Base-by-base conservation (phyloP, 495 filamentous ascomycete genomes). In the Penicillium daleae region DNA sequence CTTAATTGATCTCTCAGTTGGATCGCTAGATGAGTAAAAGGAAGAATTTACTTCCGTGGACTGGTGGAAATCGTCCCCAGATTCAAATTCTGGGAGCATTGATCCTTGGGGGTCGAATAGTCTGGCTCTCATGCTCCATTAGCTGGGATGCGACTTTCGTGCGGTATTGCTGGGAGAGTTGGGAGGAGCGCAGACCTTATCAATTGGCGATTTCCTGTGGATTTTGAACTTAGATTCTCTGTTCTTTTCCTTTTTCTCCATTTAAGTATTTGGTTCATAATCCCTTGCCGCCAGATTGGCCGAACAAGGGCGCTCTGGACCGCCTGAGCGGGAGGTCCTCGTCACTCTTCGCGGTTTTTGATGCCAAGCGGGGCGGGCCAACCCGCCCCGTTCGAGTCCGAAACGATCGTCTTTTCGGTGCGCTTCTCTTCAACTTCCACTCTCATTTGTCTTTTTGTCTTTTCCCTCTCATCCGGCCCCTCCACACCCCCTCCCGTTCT, bases 271-370 rank as follows among this genome's bases (percentile, higher is more conserved):
- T 35, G 9, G 13, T 31, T 31, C 7, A 31, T 35, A 12, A 35
- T 35, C 9, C 13, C 9, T 35, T n/a, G n/a, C n/a, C n/a, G n/a
- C n/a, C n/a, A n/a, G 39, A 42, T 42, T 19, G 15, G 17, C 39
- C 19, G 39, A 19, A 22, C 4, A 15, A 27, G 29, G 46, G 64
- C 64, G 65, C 60, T 66, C 60, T 53, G 57, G 57, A 35, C 65
- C 65, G 65, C 37, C 37, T 53, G 40, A 57, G 60, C 57, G 60
- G 53, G 46, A 27, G n/a, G n/a, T n/a, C n/a, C n/a, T n/a, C n/a
- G n/a, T n/a, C n/a, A 2, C 46, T n/a, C 9, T 26, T 50, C 6
- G 12, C 4, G 21, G 0, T 2, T 7, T 17, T n/a, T 27, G 32
- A 54, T 21, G n/a, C 35, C 26, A 29, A n/a, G n/a, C 42, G 56